Evolutionary conservation across 164 flowering plant genomes (phyloP).

Genomic region (Sextonia rubra): DNA sequence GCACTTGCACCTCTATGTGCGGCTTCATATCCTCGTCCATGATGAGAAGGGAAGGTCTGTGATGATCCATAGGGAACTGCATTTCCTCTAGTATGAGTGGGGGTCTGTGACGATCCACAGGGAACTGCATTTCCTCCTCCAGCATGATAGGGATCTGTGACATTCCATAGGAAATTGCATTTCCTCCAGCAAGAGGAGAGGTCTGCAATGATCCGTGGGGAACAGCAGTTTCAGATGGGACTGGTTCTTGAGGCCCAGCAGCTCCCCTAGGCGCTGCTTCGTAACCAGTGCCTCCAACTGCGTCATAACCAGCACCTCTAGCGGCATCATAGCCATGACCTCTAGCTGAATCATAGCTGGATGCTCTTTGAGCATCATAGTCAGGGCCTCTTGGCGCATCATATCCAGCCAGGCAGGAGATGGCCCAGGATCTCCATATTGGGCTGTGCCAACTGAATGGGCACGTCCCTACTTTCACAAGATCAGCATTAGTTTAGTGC

Average conservation of each 20-base stretch:
- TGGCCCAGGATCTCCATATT: neutral
- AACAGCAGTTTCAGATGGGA: conserved; percentile 1
- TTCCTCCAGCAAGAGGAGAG: conserved; percentile 6
- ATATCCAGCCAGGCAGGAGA: neutral
- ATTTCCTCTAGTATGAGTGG: conserved; percentile 3
- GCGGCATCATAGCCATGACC: neutral
- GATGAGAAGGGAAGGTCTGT: neutral
- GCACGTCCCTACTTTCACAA: neutral
- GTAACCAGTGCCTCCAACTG: conserved; percentile 5
- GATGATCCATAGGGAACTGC: too few species aligned
- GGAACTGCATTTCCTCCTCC: conserved; percentile 3
- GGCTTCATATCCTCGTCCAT: neutral
- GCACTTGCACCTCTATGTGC: neutral
- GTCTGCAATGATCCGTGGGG: conserved; percentile 6
- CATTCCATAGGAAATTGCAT: too few species aligned
- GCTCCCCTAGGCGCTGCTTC: neutral
- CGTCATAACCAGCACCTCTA: conserved; percentile 1
- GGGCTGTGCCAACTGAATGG: neutral
- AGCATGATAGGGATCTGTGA: neutral
- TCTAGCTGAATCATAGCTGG: conserved; percentile 1
- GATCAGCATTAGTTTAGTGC: neutral
- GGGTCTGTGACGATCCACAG: conserved; percentile 2
- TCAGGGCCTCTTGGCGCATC: neutral
- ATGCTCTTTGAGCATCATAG: neutral
- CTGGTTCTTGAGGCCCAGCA: neutral